phyloP scores from a whole-genome alignment of 495 filamentous ascomycete genomes.

The Acidomyces sp. region DNA sequence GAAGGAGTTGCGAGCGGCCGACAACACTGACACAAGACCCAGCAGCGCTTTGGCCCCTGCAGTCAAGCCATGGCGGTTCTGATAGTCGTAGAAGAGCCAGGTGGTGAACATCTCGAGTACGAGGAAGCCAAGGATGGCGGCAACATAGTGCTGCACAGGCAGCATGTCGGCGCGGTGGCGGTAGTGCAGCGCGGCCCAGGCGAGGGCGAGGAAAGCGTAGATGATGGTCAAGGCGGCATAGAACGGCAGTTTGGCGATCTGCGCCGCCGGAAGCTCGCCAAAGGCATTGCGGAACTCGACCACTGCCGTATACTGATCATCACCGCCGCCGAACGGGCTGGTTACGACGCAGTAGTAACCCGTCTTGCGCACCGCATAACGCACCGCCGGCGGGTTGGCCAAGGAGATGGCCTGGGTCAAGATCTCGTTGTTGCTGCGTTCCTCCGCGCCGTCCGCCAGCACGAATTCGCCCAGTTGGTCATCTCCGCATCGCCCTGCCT shows the following conservation, averaged over 20 bases:
- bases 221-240: conserved; percentile 90
- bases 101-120: conserved; percentile 94
- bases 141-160: conserved; percentile 99
- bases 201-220: conserved; percentile 74
- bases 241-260: conserved; percentile 95
- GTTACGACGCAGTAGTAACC: conserved; percentile 96
- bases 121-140: conserved; percentile 88
- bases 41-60: conserved; percentile 72
- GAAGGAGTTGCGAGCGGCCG: conserved; percentile 89
- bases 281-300: conserved; percentile 92
- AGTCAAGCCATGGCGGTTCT: conserved; percentile 78
- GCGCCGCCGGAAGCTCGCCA: conserved; percentile 85
- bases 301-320: conserved; percentile 56
- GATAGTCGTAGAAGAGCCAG: conserved; percentile 96
- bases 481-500: conserved; percentile 54
- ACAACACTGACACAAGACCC: conserved; percentile 78
- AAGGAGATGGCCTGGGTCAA: conserved; percentile 69
- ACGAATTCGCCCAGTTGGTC: conserved; percentile 78
- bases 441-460: conserved; percentile 56
- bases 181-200: conserved; percentile 92
- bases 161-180: conserved; percentile 90
- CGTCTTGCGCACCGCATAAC: conserved; percentile 72
- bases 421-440: conserved; percentile 54
- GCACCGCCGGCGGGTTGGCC: conserved; percentile 56
- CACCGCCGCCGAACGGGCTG: conserved; percentile 53